phyloP scores from a whole-genome alignment of 176 grass and related monocot species.

The Musa acuminata region DNA sequence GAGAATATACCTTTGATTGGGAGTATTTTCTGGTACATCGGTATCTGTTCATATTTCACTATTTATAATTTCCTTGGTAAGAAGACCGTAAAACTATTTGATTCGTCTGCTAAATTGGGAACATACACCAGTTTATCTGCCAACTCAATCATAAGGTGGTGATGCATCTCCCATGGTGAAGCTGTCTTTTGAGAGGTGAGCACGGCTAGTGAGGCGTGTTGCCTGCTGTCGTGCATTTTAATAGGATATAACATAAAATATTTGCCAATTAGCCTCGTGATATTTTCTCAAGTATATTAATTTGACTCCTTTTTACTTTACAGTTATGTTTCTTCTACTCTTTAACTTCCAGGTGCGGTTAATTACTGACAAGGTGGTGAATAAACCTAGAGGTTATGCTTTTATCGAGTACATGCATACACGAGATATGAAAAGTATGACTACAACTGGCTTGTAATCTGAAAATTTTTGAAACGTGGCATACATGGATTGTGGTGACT shows the following conservation, averaged over 20 bases:
- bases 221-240: conserved; percentile 94
- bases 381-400: conserved; percentile 91
- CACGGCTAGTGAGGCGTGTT: conserved; percentile 94
- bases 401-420: conserved; percentile 89
- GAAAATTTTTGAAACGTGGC: not conserved
- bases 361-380: conserved; percentile 52
- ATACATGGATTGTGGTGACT: not conserved
- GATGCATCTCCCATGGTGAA: conserved; percentile 58
- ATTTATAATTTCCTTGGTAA: conserved; percentile 74
- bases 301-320: not conserved
- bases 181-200: conserved; percentile 89
- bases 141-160: conserved; percentile 61
- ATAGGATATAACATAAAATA: conserved; percentile 29
- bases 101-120: conserved; percentile 12
- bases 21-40: conserved; percentile 23
- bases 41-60: conserved; percentile 21
- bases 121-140: conserved; percentile 48
- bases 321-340: conserved; percentile 17
- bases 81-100: conserved; percentile 38
- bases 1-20: conserved; percentile 23
- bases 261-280: not conserved
- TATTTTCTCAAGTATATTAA: not conserved
- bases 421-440: conserved; percentile 89
- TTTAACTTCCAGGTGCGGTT: conserved; percentile 53
- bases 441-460: not conserved